Conservation (phyloP, 2,329 filamentous ascomycete genomes). For the Pseudogymnoascus sp. region DNA sequence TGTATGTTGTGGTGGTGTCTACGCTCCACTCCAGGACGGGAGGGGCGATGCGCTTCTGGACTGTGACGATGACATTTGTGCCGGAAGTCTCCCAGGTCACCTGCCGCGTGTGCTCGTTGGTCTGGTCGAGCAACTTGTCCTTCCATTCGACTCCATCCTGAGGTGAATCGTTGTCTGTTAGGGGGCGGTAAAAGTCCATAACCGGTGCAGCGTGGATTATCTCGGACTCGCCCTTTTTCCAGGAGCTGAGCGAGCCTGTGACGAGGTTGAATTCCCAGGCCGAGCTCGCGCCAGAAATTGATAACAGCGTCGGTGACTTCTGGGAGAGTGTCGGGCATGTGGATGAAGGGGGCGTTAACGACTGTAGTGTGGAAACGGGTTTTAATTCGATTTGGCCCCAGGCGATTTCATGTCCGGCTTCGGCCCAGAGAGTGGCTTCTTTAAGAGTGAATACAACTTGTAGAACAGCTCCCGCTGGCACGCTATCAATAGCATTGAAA, state of each 20-base stretch:
- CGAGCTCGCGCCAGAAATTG: constrained; percentile 19
- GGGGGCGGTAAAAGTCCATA: constrained; percentile 32
- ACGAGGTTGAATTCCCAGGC: constrained; percentile 39
- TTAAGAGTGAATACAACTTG: constrained; percentile 40
- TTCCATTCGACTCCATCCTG: constrained; percentile 49
- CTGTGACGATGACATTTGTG: constrained; percentile 33
- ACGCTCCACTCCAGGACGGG: constrained; percentile 56
- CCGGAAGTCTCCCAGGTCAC: constrained; percentile 19
- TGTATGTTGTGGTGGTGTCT: constrained; percentile 45
- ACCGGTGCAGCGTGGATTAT: constrained; percentile 38
- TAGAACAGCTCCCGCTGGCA: constrained; percentile 38
- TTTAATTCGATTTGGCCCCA: constrained; percentile 38
- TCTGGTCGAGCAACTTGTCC: constrained; percentile 39
- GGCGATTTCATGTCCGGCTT: constrained; percentile 43
- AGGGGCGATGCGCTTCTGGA: constrained; percentile 50
- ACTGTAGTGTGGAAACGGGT: constrained; percentile 15
- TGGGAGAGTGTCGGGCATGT: constrained; percentile 21
- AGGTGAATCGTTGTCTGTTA: constrained; percentile 15
- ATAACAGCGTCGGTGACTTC: constrained; percentile 21
- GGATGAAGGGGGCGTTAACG: constrained; percentile 12
- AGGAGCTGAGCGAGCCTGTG: constrained; percentile 36
- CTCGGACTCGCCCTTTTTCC: constrained; percentile 33
- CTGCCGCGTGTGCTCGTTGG: constrained; percentile 35
- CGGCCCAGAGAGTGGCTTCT: constrained; percentile 42
- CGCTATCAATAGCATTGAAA: constrained; percentile 12